These are phyloP conservation scores for Heimioporus sp. DNA, from an alignment of 768 basidiomycete genomes.

Conservation along the genomic window DNA sequence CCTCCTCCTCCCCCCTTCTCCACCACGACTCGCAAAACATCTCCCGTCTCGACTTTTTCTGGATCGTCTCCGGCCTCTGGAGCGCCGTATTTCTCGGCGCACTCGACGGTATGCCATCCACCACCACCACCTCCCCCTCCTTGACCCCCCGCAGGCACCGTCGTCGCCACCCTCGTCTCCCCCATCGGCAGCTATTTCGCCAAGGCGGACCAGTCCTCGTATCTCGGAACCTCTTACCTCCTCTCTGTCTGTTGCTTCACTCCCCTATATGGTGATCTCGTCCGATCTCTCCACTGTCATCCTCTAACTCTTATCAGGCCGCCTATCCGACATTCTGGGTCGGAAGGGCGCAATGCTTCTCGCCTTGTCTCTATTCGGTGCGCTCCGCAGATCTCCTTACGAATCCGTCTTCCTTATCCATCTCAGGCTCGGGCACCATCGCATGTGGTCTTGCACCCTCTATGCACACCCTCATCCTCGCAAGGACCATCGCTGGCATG, in stretches of 20 bases:
- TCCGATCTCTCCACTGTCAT: slow-evolving; percentile 4
- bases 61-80: slow-evolving; percentile 80
- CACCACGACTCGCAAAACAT: slow-evolving; percentile 39
- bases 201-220: slow-evolving; percentile 76
- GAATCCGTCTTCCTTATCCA: slow-evolving; percentile 14
- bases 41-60: slow-evolving; percentile 53
- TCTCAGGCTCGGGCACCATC: slow-evolving; percentile 73
- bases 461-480: slow-evolving; percentile 79
- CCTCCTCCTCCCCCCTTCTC: slow-evolving; percentile 21
- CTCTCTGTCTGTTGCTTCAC: slow-evolving; percentile 90
- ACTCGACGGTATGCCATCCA: slow-evolving; percentile 61
- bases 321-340: slow-evolving; percentile 81
- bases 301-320: slow-evolving; percentile 47
- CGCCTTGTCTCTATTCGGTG: slow-evolving; percentile 82
- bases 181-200: slow-evolving; percentile 86
- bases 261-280: slow-evolving; percentile 71
- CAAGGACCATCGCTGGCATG: slow-evolving; percentile 86
- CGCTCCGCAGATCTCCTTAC: slow-evolving; percentile 19
- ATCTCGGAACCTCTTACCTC: slow-evolving; percentile 87
- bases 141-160: slow-evolving; percentile 49
- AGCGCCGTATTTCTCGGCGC: slow-evolving; percentile 82
- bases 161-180: slow-evolving; percentile 81
- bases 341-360: slow-evolving; percentile 86
- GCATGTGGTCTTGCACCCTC: slow-evolving; percentile 84
- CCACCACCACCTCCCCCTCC: too few relatives aligned